Conservation (phyloP, 768 basidiomycete genomes). For the Rubroboletus pulcherrimus region DNA sequence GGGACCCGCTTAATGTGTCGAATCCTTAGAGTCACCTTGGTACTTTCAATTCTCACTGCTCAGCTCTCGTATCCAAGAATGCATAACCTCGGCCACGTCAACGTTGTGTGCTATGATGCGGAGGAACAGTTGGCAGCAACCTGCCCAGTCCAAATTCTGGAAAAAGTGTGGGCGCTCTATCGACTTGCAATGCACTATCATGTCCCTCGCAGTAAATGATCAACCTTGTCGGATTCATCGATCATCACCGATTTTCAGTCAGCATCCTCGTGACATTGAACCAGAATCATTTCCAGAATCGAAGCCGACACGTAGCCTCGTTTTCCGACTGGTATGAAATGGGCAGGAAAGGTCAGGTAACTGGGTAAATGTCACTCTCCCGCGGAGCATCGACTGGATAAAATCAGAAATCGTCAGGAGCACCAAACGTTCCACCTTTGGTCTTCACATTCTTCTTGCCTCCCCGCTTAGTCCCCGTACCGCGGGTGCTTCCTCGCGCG, state of each 20-base stretch:
- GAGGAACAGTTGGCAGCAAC: no score
- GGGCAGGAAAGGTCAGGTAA: background rate
- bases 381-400: no score
- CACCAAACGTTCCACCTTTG: conserved; percentile 32
- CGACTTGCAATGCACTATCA: no score
- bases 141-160: no score
- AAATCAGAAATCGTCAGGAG: conserved; percentile 28
- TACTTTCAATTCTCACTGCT: no score
- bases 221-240: background rate
- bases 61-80: no score
- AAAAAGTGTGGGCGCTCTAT: no score
- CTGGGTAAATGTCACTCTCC: background rate
- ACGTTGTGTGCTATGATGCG: no score
- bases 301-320: background rate
- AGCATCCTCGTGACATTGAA: background rate
- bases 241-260: background rate
- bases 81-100: no score
- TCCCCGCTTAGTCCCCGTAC: conserved; percentile 22
- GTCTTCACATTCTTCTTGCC: conserved; percentile 30
- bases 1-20: no score
- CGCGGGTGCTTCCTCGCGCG: conserved; percentile 19
- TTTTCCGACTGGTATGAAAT: background rate
- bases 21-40: no score
- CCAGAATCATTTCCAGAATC: background rate
- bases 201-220: background rate